Evolutionary conservation across 169 alveolate genomes (phyloP), one percentile per base, ranked within the genome.

Genomic region (Cryptosporidium bovis): DNA sequence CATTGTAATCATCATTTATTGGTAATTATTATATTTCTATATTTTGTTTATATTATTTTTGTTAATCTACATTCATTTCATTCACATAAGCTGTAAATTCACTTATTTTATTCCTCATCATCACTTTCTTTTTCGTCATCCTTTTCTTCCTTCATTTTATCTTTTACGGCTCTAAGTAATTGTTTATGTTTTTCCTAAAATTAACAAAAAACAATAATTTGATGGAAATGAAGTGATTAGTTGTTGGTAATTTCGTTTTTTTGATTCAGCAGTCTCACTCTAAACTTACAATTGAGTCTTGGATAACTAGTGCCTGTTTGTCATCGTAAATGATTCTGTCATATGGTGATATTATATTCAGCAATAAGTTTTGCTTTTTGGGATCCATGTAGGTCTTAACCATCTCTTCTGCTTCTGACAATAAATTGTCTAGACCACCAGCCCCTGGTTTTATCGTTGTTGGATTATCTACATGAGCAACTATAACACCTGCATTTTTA

Each of bases 401-500:
- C 4, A 77, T 60, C 18, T 58, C 77, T 16, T 77, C 65, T 27
- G 71, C 46, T 3, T 77, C 85, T 24, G 85, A 34, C 27, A 77
- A 62, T 13, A 77, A 10, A 16, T 58, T 71, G 29, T 77, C 77
- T 40, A 62, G 34, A 46, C 51, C 62, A 12, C 62, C 71, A 0
- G 62, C 65, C 24, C 69, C 71, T 15, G 56, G 20, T 53, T 55
- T 18, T 44, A 77, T 36, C 36, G 33, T n/a, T 10, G 50, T 31
- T 44, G 85, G 85, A 34, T 77, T 77, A 7, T 77, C 85, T 8
- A 77, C 85, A 27, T 77, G 85, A 7, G 77, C 77, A 2, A 77
- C 85, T 24, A 77, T 77, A 15, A 77, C 85, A 31, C 85, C 85
- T 20, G 85, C 85, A 58, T 77, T 77, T 60, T 77, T 77, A 34